Evolutionary conservation across 2,329 filamentous ascomycete genomes (phyloP).

Genomic region (Pseudocercospora pini-densiflorae): DNA sequence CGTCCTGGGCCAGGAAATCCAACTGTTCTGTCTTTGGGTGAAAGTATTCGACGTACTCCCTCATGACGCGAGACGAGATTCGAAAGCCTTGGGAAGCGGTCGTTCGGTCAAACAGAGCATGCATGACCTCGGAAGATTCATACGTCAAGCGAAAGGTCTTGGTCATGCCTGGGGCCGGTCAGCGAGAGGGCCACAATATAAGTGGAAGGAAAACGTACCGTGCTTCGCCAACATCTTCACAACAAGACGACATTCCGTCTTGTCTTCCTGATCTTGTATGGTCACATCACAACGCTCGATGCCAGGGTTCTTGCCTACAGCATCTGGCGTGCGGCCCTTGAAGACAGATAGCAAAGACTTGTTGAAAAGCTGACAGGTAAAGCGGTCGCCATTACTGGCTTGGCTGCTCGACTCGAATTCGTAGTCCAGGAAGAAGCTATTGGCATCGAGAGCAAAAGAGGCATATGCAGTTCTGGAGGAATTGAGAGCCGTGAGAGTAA

Average conservation of each 20-base stretch:
- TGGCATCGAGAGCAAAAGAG: conserved; percentile 69
- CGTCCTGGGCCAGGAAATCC: conserved; percentile 75
- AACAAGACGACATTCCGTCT: conserved; percentile 72
- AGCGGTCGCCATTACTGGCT: conserved; percentile 49
- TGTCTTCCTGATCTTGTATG: conserved; percentile 71
- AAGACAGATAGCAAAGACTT: conserved; percentile 73
- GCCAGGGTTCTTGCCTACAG: conserved; percentile 68
- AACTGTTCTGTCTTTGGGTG: conserved; percentile 79
- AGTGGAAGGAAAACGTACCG: conserved; percentile 48
- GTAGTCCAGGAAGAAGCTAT: conserved; percentile 74
- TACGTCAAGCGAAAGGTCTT: conserved; percentile 79
- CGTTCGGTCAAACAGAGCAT: conserved; percentile 73
- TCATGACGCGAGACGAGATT: conserved; percentile 71
- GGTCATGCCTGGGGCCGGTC: conserved; percentile 61
- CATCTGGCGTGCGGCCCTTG: conserved; percentile 67
- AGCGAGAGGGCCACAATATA: conserved; percentile 17
- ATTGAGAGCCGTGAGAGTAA: conserved; percentile 76
- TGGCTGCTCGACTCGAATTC: conserved; percentile 54
- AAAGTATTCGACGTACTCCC: conserved; percentile 80
- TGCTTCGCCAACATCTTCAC: conserved; percentile 76
- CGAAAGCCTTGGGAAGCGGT: conserved; percentile 72
- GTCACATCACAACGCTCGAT: conserved; percentile 76
- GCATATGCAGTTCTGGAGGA: conserved; percentile 81
- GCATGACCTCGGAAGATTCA: conserved; percentile 73
- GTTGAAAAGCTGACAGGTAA: conserved; percentile 77